These are phyloP conservation scores for Raddia distichophylla DNA, from an alignment of 176 grass and related monocot species.

Conservation along the genomic window DNA sequence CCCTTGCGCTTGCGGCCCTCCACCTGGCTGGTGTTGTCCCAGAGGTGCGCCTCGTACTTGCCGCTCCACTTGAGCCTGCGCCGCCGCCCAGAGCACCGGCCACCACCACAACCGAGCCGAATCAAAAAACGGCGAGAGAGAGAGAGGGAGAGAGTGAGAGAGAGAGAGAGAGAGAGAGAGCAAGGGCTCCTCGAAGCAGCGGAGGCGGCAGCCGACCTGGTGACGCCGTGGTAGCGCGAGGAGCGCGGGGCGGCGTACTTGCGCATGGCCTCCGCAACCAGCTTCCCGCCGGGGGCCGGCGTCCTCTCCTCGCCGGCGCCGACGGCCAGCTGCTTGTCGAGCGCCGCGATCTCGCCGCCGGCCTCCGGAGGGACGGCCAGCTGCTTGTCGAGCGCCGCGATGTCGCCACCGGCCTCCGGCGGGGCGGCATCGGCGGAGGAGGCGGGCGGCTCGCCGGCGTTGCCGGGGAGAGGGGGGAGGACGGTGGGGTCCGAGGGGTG, in stretches of 20 bases:
- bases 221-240: constrained; percentile 89
- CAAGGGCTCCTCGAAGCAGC: not conserved
- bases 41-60: constrained; percentile 85
- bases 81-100: not conserved
- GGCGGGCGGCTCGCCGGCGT: not conserved
- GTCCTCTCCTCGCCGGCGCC: not conserved
- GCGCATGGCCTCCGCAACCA: constrained; percentile 72
- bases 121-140: not conserved
- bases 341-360: constrained; percentile 50
- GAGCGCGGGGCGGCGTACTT: constrained; percentile 82
- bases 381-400: constrained; percentile 53
- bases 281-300: constrained; percentile 39
- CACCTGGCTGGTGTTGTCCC: constrained; percentile 74
- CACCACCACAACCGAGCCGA: constrained; percentile 4
- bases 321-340: constrained; percentile 49
- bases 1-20: constrained; percentile 78
- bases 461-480: not conserved
- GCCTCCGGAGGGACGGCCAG: constrained; percentile 20
- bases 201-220: constrained; percentile 51
- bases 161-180: not conserved
- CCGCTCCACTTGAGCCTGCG: constrained; percentile 85
- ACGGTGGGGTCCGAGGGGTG: constrained; percentile 30
- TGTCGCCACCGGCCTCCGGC: constrained; percentile 25
- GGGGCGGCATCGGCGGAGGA: constrained; percentile 1
- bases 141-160: not conserved